Evolutionary conservation across 2,329 filamentous ascomycete species (phyloP).

Genomic region (Trichoderma breve): DNA sequence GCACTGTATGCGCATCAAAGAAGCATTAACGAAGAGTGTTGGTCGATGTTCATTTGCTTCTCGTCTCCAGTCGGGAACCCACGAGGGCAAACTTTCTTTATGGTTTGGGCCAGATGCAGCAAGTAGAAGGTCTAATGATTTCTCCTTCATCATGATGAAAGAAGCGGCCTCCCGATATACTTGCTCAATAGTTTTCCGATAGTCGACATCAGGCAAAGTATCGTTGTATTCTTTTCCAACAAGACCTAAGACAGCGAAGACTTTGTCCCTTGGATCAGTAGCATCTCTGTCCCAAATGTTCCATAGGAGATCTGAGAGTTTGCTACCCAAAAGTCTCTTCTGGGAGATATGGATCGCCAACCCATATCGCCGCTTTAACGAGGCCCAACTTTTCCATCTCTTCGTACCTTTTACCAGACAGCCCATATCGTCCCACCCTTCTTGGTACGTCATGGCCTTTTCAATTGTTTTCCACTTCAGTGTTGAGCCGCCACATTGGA

Average conservation of each 20-base stretch:
- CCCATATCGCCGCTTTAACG: neutral
- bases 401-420: neutral
- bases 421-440: neutral
- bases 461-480: neutral
- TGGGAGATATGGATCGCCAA: neutral
- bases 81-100: neutral
- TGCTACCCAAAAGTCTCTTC: neutral
- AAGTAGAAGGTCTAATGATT: neutral
- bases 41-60: neutral
- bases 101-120: neutral
- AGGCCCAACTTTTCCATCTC: neutral
- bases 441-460: neutral
- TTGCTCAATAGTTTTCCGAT: neutral
- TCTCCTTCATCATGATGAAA: neutral
- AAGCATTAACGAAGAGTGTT: neutral
- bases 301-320: neutral
- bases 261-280: neutral
- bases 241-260: neutral
- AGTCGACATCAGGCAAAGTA: neutral
- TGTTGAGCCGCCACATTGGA: neutral
- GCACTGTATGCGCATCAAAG: neutral
- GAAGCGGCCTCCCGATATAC: neutral
- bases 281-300: neutral
- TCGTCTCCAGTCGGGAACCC: slow-evolving; percentile 1
- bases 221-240: neutral